These are phyloP conservation scores for Circinella minor DNA, from an alignment of 371 early-diverging fungal genomes.

Conservation along the genomic window DNA sequence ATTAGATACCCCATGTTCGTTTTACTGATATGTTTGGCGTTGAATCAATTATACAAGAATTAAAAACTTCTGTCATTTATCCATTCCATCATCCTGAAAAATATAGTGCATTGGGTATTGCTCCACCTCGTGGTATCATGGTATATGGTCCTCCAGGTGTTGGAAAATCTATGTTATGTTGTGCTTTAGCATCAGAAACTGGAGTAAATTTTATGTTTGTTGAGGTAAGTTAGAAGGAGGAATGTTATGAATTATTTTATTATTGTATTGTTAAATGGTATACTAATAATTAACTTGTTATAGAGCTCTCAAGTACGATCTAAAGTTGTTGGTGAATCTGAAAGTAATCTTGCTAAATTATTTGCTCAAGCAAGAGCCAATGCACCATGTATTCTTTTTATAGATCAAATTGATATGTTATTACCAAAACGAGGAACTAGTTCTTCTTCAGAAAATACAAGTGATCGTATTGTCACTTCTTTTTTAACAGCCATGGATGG, in stretches of 20 bases:
- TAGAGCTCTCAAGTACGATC: conserved; percentile 79
- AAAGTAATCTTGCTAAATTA: conserved; percentile 72
- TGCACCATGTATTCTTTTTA: conserved; percentile 83
- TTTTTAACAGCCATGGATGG: conserved; percentile 87
- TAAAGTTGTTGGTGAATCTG: conserved; percentile 85
- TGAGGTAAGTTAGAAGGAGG: conserved; percentile 43
- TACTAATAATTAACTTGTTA: neutral
- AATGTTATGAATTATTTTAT: neutral
- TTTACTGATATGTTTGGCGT: conserved; percentile 76
- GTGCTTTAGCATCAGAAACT: conserved; percentile 90
- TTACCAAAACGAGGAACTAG: conserved; percentile 73
- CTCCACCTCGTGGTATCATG: conserved; percentile 95
- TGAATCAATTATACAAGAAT: conserved; percentile 62
- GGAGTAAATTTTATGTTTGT: conserved; percentile 79
- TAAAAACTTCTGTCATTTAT: conserved; percentile 67
- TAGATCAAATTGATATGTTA: conserved; percentile 84
- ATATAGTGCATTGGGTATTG: conserved; percentile 84
- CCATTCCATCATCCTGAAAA: conserved; percentile 90
- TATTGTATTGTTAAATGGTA: neutral
- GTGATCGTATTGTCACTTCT: conserved; percentile 81
- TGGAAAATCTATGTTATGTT: conserved; percentile 98
- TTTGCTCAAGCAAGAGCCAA: conserved; percentile 79
- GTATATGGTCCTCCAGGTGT: conserved; percentile 99
- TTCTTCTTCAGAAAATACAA: conserved; percentile 75
- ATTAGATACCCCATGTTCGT: conserved; percentile 59